Percentiles rank a stretch among this genome's conserved stretches.
Evolutionary conservation across 2,329 filamentous ascomycete species (phyloP).

Genomic region (Fusarium piperis): DNA sequence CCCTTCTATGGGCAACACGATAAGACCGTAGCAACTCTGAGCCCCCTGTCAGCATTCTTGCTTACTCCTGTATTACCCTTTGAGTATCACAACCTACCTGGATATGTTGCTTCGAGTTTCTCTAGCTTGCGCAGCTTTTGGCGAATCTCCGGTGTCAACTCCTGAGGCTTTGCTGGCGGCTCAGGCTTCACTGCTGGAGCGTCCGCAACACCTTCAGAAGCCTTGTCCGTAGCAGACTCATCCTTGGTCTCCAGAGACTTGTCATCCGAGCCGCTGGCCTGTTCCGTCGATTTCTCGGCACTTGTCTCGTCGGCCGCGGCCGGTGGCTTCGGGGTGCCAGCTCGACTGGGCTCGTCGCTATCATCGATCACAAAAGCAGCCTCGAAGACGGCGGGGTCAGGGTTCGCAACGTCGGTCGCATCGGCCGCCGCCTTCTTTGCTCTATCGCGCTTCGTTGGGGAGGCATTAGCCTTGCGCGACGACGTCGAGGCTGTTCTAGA

Average conservation of each 20-base stretch:
- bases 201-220: constrained; percentile 27
- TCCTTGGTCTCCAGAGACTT: constrained; percentile 28
- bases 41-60: constrained; percentile 1
- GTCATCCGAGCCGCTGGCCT: constrained; percentile 33
- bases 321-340: constrained; percentile 64
- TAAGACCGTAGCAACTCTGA: constrained; percentile 88
- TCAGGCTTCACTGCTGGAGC: constrained; percentile 22
- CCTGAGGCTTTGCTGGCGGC: constrained; percentile 46
- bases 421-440: constrained; percentile 53
- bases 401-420: constrained; percentile 59
- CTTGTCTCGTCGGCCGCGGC: constrained; percentile 49
- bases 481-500: constrained; percentile 51
- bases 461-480: constrained; percentile 53
- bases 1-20: constrained; percentile 86
- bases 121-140: constrained; percentile 85
- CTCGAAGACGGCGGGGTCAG: constrained; percentile 89
- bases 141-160: constrained; percentile 78
- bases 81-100: constrained; percentile 63
- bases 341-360: constrained; percentile 73
- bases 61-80: neutral
- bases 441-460: constrained; percentile 45
- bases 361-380: constrained; percentile 88
- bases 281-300: constrained; percentile 21
- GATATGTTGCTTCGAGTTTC: constrained; percentile 87
- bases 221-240: constrained; percentile 33